Base-by-base conservation (phyloP, 306 rosid species). In the Castanospermum australe region DNA sequence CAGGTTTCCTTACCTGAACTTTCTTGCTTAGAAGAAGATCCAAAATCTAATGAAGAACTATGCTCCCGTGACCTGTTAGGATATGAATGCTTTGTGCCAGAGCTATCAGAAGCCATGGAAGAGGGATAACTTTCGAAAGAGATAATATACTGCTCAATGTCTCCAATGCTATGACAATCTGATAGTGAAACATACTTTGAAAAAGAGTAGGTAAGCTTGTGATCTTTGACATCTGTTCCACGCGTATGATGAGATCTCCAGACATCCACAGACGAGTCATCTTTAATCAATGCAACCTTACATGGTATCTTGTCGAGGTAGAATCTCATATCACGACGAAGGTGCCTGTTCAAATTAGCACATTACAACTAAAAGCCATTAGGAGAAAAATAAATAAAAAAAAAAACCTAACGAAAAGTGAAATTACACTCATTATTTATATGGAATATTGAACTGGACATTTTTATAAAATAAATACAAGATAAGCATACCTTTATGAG, bases 231-330 rank as follows among this genome's bases (percentile, higher is more conserved):
- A 55, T 83, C 87, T 5, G 41, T 66, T 50, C 71, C 89, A 52
- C 2, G 6, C 8, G 42, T 39, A 60, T 52, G 38, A 24, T 81
- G 76, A 59, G 56, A 24, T 83, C 85, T 88, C 79, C 60, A 33
- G 15, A 85, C 57, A 11, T 82, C 75, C 69, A 86, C 73, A 8
- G 73, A 57, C n/a, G 85, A 76, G 83, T 47, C 62, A 55, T 86
- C 88, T 30, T 81, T 81, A 48, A 90, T 68, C 48, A 81, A 44
- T 13, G 87, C 89, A 69, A 90, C 75, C 84, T 86, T 88, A 80
- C 85, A 81, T 4, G 92, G 79, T 83, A 88, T 81, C 67, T 79
- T 88, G 75, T 73, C 83, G 25, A 45, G 78, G 76, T 83, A 80
- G 77, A 76, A 83, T 81, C 78, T 79, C 76, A 76, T 11, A 59